Evolutionary conservation across 2,329 filamentous ascomycete species (phyloP).

Genomic region (Lasiodiplodia sp.): DNA sequence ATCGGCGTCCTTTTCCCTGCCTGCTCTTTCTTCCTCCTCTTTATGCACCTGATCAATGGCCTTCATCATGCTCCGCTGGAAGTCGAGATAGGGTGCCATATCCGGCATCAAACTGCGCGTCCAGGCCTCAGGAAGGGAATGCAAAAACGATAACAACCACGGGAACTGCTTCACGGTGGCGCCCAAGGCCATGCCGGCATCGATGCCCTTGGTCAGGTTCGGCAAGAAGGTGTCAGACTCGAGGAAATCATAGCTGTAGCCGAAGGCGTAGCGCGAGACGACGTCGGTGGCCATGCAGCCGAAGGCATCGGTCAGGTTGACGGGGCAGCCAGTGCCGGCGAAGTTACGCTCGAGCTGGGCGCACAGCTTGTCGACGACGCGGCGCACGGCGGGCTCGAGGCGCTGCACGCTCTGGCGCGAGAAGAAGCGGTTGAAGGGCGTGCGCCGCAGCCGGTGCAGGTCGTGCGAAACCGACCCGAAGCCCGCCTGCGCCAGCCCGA

Average conservation of each 20-base stretch:
- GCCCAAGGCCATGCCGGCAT: slow-evolving; percentile 31
- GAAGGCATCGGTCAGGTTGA: slow-evolving; percentile 33
- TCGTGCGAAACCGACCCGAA: slow-evolving; percentile 29
- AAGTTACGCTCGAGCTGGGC: slow-evolving; percentile 30
- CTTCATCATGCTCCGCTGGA: slow-evolving; percentile 29
- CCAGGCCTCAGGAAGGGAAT: slow-evolving; percentile 16
- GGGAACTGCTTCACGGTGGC: slow-evolving; percentile 36
- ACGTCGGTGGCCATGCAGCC: slow-evolving; percentile 36
- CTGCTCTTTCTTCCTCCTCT: slow-evolving; percentile 17
- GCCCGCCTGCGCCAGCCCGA: slow-evolving; percentile 23
- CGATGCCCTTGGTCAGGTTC: slow-evolving; percentile 36
- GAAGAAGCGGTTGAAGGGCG: slow-evolving; percentile 33
- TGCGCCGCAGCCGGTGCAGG: slow-evolving; percentile 37
- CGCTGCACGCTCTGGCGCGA: slow-evolving; percentile 25
- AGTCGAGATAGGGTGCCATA: slow-evolving; percentile 31
- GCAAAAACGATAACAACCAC: slow-evolving; percentile 31
- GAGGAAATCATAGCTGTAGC: slow-evolving; percentile 34
- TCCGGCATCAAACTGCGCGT: slow-evolving; percentile 16
- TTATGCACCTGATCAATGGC: slow-evolving; percentile 26
- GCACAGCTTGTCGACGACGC: slow-evolving; percentile 30
- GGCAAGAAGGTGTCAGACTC: slow-evolving; percentile 30
- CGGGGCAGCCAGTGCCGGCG: slow-evolving; percentile 30
- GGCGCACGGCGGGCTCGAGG: slow-evolving; percentile 31
- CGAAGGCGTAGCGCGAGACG: slow-evolving; percentile 37
- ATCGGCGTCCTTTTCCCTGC: slow-evolving; percentile 2